Percentiles rank a stretch among this genome's conserved stretches.
These are phyloP conservation scores for Penicillium coffeae DNA, from an alignment of 495 filamentous ascomycete species.

Conservation along the genomic window DNA sequence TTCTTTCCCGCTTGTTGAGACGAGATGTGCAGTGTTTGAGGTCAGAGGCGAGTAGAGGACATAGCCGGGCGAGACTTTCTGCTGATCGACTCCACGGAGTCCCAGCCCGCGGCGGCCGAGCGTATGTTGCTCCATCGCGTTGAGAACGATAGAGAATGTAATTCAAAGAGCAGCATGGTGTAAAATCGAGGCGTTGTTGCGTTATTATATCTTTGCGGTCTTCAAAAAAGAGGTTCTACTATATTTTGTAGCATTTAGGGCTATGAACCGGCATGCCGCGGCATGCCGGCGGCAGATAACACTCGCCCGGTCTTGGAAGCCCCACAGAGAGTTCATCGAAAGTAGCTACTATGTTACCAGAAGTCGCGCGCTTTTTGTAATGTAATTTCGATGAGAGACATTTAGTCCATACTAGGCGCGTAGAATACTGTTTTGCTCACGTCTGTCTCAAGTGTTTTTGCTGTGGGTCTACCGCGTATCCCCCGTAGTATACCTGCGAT, in stretches of 20 bases:
- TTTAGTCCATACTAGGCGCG: not conserved
- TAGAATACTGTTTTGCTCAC: not conserved
- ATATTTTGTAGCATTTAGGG: conserved; percentile 8
- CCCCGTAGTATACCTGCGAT: conserved; percentile 7
- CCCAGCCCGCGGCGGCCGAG: conserved; percentile 41
- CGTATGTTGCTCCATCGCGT: conserved; percentile 41
- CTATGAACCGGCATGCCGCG: conserved; percentile 26
- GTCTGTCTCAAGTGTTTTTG: not conserved
- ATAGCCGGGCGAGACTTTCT: conserved; percentile 38
- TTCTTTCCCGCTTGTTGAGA: conserved; percentile 39
- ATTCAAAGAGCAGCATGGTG: conserved; percentile 2
- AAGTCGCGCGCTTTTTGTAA: not conserved
- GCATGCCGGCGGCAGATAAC: conserved; percentile 26
- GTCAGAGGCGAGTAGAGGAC: conserved; percentile 42
- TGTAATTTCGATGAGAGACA: not conserved
- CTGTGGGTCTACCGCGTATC: conserved; percentile 3
- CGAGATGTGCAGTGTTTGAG: conserved; percentile 35
- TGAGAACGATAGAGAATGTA: not conserved
- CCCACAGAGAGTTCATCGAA: not conserved
- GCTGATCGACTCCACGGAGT: conserved; percentile 37
- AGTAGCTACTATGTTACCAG: not conserved
- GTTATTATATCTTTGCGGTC: not conserved
- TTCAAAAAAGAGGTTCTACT: not conserved
- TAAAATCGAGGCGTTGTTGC: not conserved
- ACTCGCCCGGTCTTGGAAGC: not conserved